Percentiles rank a stretch among this genome's conserved stretches.
Conservation (phyloP, 139 green algal species). For the Pseudopediastrum boryanum region DNA sequence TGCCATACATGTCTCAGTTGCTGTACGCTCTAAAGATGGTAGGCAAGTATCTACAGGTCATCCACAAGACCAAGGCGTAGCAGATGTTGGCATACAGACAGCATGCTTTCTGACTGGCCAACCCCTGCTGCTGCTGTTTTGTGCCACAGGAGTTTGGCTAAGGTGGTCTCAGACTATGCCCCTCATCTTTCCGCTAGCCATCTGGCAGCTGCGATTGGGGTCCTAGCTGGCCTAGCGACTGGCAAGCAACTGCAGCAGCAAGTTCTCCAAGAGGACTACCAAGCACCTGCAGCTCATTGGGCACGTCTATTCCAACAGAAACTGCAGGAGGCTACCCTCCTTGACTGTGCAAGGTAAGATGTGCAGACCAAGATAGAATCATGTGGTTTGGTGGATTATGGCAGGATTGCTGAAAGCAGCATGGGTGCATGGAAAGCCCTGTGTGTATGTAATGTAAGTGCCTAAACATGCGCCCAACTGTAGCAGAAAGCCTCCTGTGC, state of each 20-base stretch:
- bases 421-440: too few species aligned
- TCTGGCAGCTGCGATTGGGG: constrained; percentile 8
- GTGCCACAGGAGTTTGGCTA: constrained; percentile 7
- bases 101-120: neutral
- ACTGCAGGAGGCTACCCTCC: neutral
- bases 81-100: neutral
- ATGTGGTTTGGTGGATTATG: too few species aligned
- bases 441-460: too few species aligned
- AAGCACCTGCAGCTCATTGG: neutral
- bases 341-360: constrained; percentile 28
- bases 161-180: neutral
- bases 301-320: neutral
- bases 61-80: neutral
- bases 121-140: neutral
- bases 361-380: too few species aligned
- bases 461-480: too few species aligned
- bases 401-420: too few species aligned
- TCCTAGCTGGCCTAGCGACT: constrained; percentile 8
- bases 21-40: too few species aligned
- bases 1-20: too few species aligned
- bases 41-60: too few species aligned
- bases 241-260: neutral
- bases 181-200: neutral
- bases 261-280: constrained; percentile 4
- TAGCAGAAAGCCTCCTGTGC: too few species aligned